phyloP scores from a whole-genome alignment of 768 basidiomycete species.

The Steccherinum ochraceum region DNA sequence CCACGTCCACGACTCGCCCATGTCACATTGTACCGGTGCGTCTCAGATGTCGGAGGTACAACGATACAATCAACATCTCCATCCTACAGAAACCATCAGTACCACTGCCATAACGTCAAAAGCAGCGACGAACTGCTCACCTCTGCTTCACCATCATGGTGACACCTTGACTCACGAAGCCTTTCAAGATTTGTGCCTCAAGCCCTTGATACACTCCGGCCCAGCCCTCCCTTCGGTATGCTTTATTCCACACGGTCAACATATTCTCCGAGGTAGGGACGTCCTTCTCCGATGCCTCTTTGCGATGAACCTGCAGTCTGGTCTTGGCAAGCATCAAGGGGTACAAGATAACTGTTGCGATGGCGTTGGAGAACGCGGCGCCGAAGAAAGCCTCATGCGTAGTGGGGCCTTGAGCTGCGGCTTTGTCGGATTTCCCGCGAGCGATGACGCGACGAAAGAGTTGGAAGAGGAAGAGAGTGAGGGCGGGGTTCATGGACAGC shows the following conservation, averaged over 20 bases:
- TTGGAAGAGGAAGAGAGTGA: slow-evolving; percentile 51
- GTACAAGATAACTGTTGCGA: slow-evolving; percentile 44
- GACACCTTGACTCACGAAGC: slow-evolving; percentile 50
- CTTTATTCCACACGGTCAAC: slow-evolving; percentile 17
- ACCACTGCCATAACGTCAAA: no score
- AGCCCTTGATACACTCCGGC: slow-evolving; percentile 46
- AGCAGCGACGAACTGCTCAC: slow-evolving; percentile 14
- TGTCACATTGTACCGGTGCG: no score
- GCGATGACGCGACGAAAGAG: slow-evolving; percentile 36
- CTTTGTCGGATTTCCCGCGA: slow-evolving; percentile 16
- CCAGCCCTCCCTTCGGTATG: slow-evolving; percentile 11
- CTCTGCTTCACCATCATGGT: slow-evolving; percentile 55
- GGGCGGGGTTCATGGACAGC: slow-evolving; percentile 49
- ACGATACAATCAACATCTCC: slow-evolving; percentile 5
- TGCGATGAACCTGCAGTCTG: slow-evolving; percentile 35
- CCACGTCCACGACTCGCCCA: no score
- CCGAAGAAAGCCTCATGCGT: slow-evolving; percentile 42
- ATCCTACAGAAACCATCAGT: not conserved
- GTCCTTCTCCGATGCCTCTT: slow-evolving; percentile 21
- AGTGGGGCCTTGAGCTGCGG: slow-evolving; percentile 25
- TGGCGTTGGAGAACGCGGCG: slow-evolving; percentile 47
- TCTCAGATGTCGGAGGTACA: slow-evolving; percentile 7
- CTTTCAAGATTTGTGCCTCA: slow-evolving; percentile 43
- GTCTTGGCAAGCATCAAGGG: slow-evolving; percentile 59
- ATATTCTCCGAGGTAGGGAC: slow-evolving; percentile 8